Evolutionary conservation across 139 green algal species (phyloP).

Genomic region (Desmodesmus armatus): DNA sequence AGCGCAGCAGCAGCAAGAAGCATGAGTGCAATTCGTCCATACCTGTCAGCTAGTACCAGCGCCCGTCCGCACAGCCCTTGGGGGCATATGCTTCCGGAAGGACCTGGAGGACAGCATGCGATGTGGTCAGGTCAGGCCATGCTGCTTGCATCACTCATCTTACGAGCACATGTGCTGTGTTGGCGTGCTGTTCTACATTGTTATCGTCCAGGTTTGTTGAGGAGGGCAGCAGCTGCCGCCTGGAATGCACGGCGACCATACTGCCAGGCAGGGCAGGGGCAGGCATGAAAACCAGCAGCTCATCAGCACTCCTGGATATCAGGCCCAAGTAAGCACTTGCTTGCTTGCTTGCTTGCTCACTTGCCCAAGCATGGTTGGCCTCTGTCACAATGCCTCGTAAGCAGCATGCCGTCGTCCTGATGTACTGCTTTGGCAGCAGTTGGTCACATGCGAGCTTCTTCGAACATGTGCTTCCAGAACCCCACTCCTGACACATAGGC

Average conservation of each 20-base stretch:
- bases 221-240: background rate
- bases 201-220: background rate
- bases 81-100: too few species aligned
- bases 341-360: too few species aligned
- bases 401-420: too few species aligned
- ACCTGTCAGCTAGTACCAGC: too few species aligned
- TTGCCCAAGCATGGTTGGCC: background rate
- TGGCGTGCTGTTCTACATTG: background rate
- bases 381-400: background rate
- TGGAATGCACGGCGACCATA: slow-evolving; percentile 31
- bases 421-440: too few species aligned
- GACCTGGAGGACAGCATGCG: too few species aligned
- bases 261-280: background rate
- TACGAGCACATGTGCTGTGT: background rate
- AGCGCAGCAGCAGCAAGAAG: background rate
- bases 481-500: too few species aligned
- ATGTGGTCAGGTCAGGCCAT: too few species aligned
- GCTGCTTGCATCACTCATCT: background rate
- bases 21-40: too few species aligned
- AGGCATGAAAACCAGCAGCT: background rate
- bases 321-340: background rate
- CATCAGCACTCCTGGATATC: background rate
- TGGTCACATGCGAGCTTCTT: too few species aligned
- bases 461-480: too few species aligned
- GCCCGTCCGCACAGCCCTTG: too few species aligned